phyloP scores from a whole-genome alignment of 192 early-diverging fungal species.

The Mortierella antarctica region DNA sequence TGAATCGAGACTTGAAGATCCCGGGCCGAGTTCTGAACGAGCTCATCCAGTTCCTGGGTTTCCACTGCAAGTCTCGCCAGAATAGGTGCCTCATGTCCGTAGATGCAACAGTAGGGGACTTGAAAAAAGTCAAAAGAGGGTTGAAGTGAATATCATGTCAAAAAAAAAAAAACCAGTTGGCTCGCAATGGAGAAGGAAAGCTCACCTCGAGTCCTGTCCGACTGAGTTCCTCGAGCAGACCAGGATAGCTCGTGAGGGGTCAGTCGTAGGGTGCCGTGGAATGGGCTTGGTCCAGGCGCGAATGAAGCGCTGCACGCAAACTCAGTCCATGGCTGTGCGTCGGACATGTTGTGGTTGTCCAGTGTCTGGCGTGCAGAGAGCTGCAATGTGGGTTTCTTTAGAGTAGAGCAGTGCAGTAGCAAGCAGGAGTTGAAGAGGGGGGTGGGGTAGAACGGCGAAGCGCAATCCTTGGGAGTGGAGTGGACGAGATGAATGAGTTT shows the following conservation, averaged over 20 bases:
- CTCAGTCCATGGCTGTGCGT: background rate
- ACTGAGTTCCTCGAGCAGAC: constrained; percentile 2
- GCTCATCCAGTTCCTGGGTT: constrained; percentile 6
- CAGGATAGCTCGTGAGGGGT: constrained; percentile 7
- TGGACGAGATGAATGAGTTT: background rate
- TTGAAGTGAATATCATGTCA: no score
- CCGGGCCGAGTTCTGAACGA: background rate
- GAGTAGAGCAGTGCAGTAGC: no score
- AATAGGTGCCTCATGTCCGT: constrained; percentile 25
- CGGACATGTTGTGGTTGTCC: background rate
- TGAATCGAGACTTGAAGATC: constrained; percentile 4
- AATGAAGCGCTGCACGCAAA: constrained; percentile 26
- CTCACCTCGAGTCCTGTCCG: background rate
- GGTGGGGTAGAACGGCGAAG: background rate
- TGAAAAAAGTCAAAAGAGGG: background rate
- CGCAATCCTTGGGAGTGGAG: background rate
- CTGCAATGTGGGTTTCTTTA: no score
- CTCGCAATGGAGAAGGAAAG: background rate
- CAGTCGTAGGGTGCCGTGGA: background rate
- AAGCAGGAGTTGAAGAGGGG: background rate
- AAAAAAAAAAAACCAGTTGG: background rate
- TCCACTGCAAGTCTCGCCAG: background rate
- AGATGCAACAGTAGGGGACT: constrained; percentile 48
- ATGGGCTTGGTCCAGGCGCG: background rate
- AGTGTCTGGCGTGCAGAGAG: no score